Percentiles rank a stretch among this genome's conserved stretches.
These are phyloP conservation scores for Phytopythium boreale DNA, from an alignment of 352 stramenopile genomes.

Conservation along the genomic window DNA sequence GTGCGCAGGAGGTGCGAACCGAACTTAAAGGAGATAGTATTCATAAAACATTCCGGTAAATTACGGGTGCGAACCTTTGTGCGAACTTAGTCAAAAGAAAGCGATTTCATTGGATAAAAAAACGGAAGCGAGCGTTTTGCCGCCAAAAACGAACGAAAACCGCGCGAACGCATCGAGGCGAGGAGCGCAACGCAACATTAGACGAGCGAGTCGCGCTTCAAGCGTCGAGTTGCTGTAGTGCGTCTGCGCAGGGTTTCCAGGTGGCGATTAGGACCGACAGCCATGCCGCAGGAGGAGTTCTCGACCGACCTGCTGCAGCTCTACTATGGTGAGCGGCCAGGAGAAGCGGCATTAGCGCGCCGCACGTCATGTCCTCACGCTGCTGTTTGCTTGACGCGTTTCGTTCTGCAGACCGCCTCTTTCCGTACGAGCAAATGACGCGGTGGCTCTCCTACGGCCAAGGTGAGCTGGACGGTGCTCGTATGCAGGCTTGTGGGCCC, in stretches of 20 bases:
- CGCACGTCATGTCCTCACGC: not conserved
- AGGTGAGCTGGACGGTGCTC: conserved; percentile 21
- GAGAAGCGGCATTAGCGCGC: not conserved
- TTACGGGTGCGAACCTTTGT: not conserved
- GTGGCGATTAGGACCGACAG: not conserved
- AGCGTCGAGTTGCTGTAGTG: not conserved
- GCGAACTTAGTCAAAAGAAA: not conserved
- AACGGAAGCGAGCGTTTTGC: not conserved
- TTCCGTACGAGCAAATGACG: conserved; percentile 83
- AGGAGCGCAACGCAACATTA: not conserved
- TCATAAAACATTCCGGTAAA: no score
- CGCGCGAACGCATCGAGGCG: not conserved
- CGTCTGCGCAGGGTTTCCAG: not conserved
- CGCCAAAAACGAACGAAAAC: conserved; percentile 4
- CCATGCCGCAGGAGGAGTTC: conserved; percentile 77
- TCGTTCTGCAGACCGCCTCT: conserved; percentile 63
- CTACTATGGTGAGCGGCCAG: conserved; percentile 68
- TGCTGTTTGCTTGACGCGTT: not conserved
- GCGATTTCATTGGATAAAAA: not conserved
- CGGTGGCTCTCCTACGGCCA: conserved; percentile 83
- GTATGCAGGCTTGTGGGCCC: not conserved
- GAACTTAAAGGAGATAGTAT: no score
- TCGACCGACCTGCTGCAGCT: conserved; percentile 82
- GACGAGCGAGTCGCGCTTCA: not conserved
- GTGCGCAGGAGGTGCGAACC: not conserved